Evolutionary conservation across 1,284 basidiomycete genomes (phyloP).

Genomic region (Malassezia psittaci): DNA sequence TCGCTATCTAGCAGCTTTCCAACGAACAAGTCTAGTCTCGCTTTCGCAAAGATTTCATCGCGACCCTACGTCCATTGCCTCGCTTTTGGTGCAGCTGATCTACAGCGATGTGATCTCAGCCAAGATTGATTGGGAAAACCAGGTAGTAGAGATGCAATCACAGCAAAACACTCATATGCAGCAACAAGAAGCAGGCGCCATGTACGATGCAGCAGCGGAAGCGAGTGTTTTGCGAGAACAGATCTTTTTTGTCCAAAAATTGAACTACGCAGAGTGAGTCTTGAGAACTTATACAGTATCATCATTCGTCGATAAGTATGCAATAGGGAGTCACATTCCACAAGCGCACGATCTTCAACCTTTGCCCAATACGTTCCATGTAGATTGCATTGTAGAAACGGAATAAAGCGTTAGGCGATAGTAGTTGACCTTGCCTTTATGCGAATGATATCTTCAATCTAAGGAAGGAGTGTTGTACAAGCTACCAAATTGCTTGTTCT

Average conservation of each 20-base stretch:
- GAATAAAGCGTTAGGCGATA: too few relatives aligned
- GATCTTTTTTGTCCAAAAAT: neutral
- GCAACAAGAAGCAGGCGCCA: neutral
- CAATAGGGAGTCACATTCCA: too few relatives aligned
- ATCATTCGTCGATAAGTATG: neutral
- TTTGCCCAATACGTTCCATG: too few relatives aligned
- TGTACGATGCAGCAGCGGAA: neutral
- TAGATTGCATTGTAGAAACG: too few relatives aligned
- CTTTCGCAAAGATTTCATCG: constrained; percentile 67
- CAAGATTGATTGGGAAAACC: constrained; percentile 5
- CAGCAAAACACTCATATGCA: neutral
- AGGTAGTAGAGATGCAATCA: neutral
- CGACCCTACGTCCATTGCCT: constrained; percentile 52
- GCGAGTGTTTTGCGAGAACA: constrained; percentile 1
- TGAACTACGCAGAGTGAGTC: neutral
- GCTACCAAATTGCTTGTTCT: too few relatives aligned
- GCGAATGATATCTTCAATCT: too few relatives aligned
- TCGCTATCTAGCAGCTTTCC: constrained; percentile 69
- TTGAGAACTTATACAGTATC: neutral
- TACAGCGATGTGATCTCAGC: neutral
- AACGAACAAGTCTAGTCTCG: constrained; percentile 64
- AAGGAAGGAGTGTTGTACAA: too few relatives aligned
- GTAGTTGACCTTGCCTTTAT: too few relatives aligned
- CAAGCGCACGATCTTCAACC: too few relatives aligned
- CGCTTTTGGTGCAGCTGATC: neutral